Evolutionary conservation across 192 early-diverging fungal species (phyloP).

Genomic region (Coemansia sp.): DNA sequence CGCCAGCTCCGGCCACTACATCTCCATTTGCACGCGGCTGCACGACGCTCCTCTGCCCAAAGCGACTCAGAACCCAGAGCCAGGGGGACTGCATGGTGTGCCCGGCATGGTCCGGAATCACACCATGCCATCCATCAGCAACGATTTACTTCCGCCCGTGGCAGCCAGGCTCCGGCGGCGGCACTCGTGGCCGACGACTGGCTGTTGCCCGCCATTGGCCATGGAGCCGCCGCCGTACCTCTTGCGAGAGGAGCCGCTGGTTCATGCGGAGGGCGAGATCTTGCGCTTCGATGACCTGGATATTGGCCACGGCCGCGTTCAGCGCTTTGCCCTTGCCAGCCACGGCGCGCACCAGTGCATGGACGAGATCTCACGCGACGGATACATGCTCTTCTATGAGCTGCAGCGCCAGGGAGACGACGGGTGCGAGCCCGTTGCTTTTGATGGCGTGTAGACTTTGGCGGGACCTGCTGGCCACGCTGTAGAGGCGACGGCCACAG

Average conservation of each 20-base stretch:
- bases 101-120: background rate
- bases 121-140: background rate
- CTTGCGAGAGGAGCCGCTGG: too few relatives aligned
- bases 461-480: background rate
- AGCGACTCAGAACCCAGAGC: background rate
- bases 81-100: background rate
- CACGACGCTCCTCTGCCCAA: background rate
- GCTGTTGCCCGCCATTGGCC: too few relatives aligned
- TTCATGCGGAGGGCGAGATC: constrained; percentile 18
- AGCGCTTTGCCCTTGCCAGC: constrained; percentile 17
- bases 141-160: background rate
- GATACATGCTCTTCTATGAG: constrained; percentile 64
- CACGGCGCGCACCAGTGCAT: constrained; percentile 38
- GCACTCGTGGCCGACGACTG: constrained; percentile 24
- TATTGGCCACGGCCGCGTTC: constrained; percentile 35
- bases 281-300: constrained; percentile 61
- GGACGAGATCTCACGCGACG: constrained; percentile 51
- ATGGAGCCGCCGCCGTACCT: too few relatives aligned
- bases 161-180: background rate
- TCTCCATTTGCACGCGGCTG: constrained; percentile 40
- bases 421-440: background rate
- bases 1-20: constrained; percentile 53
- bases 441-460: background rate
- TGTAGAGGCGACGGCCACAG: background rate
- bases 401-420: constrained; percentile 38